phyloP scores from a whole-genome alignment of 331 rosid genomes.

The Quercus lobata region DNA sequence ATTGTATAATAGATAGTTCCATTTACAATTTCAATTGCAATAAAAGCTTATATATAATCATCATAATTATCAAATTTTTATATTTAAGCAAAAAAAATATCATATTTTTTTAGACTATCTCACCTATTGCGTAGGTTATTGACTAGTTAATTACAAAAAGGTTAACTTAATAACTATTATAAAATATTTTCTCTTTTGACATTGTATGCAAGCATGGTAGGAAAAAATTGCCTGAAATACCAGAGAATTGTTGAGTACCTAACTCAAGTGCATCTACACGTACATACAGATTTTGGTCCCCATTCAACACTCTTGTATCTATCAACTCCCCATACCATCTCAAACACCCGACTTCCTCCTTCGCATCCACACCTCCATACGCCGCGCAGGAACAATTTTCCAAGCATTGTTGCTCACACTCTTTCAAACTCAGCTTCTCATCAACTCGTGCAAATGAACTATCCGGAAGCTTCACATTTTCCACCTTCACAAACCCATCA shows the following conservation, averaged over 20 bases:
- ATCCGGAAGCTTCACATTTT: slow-evolving; percentile 37
- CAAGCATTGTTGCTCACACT: slow-evolving; percentile 37
- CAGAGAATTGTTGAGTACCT: slow-evolving; percentile 12
- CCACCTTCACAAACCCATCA: slow-evolving; percentile 43
- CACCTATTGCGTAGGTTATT: no score
- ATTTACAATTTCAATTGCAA: no score
- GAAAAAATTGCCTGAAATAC: no score
- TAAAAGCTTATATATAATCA: no score
- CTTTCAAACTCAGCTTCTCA: slow-evolving; percentile 16
- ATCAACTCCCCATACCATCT: slow-evolving; percentile 47
- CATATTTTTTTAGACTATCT: no score
- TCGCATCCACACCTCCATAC: slow-evolving; percentile 30
- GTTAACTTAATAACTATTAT: no score
- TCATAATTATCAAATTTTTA: no score
- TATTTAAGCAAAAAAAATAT: no score
- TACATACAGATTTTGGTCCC: slow-evolving; percentile 40
- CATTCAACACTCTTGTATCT: slow-evolving; percentile 21
- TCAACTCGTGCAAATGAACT: slow-evolving; percentile 23
- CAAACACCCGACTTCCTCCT: slow-evolving; percentile 31
- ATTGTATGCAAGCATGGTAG: no score
- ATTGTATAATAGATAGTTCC: no score
- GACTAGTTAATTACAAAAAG: no score
- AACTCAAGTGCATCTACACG: slow-evolving; percentile 48
- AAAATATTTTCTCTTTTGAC: no score
- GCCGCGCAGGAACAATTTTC: slow-evolving; percentile 53